phyloP scores from a whole-genome alignment of 2,329 filamentous ascomycete genomes.

The Sporothrix brasiliensis region DNA sequence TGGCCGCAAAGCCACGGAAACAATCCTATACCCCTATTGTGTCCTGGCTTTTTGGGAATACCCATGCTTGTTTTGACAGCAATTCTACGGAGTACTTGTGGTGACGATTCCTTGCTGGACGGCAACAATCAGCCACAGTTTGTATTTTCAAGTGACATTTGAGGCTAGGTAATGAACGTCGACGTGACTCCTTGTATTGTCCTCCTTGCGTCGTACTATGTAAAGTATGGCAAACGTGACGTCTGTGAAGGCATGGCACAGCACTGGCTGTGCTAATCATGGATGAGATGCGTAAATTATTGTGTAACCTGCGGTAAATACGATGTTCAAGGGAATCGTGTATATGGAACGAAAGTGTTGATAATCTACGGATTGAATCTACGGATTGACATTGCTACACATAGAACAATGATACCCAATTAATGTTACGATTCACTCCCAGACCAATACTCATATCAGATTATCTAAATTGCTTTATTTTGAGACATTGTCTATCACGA shows the following conservation, averaged over 20 bases:
- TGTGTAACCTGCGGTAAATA: too few species aligned
- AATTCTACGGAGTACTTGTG: background rate
- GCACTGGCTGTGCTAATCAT: too few species aligned
- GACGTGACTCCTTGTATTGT: background rate
- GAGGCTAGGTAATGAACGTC: background rate
- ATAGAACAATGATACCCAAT: too few species aligned
- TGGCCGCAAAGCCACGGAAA: background rate
- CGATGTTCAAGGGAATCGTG: too few species aligned
- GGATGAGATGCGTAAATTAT: too few species aligned
- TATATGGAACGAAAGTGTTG: too few species aligned
- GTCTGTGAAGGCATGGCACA: too few species aligned
- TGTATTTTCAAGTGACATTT: background rate
- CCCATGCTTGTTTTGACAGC: background rate
- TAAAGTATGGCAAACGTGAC: background rate
- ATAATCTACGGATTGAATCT: too few species aligned
- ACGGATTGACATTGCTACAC: too few species aligned
- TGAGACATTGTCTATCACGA: background rate
- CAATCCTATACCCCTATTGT: background rate
- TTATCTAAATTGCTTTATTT: background rate
- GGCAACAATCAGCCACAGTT: background rate
- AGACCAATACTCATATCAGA: background rate
- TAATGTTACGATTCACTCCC: too few species aligned
- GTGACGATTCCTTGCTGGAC: background rate
- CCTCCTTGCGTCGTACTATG: background rate
- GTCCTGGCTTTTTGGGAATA: constrained; percentile 2